These are phyloP conservation scores for Pyrenopolyporus hunteri DNA, from an alignment of 495 filamentous ascomycete genomes.

Conservation along the genomic window DNA sequence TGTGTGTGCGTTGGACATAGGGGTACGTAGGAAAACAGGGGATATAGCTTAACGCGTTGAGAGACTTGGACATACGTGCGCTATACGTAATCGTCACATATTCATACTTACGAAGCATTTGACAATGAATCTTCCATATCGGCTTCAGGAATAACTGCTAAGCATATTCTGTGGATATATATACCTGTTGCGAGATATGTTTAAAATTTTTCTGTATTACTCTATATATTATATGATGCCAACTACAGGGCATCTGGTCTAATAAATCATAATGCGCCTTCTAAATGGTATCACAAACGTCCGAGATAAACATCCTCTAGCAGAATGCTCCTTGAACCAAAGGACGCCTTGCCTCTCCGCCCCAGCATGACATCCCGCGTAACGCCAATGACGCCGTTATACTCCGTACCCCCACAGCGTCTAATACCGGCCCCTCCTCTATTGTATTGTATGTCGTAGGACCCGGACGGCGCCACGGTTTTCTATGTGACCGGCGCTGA, in stretches of 20 bases:
- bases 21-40: no score
- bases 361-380: neutral
- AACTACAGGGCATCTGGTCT: neutral
- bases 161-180: no score
- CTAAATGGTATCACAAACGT: slow-evolving; percentile 10
- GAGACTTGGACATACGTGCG: no score
- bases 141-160: no score
- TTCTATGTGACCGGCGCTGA: neutral
- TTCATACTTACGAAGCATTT: no score
- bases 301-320: slow-evolving; percentile 13
- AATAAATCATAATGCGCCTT: slow-evolving; percentile 1
- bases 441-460: neutral
- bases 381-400: slow-evolving; percentile 7
- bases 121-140: no score
- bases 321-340: slow-evolving; percentile 3
- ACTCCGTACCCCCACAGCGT: neutral
- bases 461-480: neutral
- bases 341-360: no score
- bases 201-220: slow-evolving; percentile 6
- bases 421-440: no score
- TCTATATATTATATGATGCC: slow-evolving; percentile 22
- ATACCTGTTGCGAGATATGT: no score
- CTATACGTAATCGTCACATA: no score
- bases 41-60: no score
- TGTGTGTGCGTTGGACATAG: no score